Base-by-base conservation (phyloP, 148 eudicot genomes). In the Selenicereus undatus region DNA sequence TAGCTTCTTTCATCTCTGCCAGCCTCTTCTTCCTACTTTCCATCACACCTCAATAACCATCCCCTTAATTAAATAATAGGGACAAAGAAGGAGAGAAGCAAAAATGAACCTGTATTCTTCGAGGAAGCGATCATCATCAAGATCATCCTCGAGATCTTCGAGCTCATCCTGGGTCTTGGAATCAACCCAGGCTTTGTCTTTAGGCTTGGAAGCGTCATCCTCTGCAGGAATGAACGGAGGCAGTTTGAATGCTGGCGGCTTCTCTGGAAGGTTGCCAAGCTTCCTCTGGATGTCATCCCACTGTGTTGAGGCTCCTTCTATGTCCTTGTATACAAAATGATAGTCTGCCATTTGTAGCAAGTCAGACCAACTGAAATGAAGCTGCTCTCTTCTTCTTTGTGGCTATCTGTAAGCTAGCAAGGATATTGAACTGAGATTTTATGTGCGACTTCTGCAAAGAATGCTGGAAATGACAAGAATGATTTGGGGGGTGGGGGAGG, bases 261-360 rank as follows among this genome's bases (percentile, higher is more conserved):
- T 95, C 7, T 86, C 85, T 0, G 97, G 97, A 3, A 93, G 87
- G 62, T 95, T 93, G 0, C 97, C 97, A 17, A 90, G 87, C 80
- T 93, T 95, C 3, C 96, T 80, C 80, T 95, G 98, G 66, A 93
- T 87, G 62, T 95, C 98, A 74, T 93, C 98, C 97, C 97, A 95
- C 42, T 95, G 94, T 5, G 94, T 95, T 3, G 97, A 85, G 8
- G 96, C 78, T 88, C 98, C 98, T 84, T 95, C 97, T 24, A 92
- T 73, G 75, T 93, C 98, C 83, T 93, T 95, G 88, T 93, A 95
- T 30, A 93, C 94, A 74, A 78, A 92, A 76, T 95, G 97, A 71
- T 95, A 89, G 42, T 93, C 89, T 86, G 88, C 89, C 93, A 88
- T 90, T 77, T 36, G 69, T 76, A 20, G 13, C 52, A 4, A 3